phyloP scores from a whole-genome alignment of 2,329 filamentous ascomycete species.

The Lithohypha guttulata region DNA sequence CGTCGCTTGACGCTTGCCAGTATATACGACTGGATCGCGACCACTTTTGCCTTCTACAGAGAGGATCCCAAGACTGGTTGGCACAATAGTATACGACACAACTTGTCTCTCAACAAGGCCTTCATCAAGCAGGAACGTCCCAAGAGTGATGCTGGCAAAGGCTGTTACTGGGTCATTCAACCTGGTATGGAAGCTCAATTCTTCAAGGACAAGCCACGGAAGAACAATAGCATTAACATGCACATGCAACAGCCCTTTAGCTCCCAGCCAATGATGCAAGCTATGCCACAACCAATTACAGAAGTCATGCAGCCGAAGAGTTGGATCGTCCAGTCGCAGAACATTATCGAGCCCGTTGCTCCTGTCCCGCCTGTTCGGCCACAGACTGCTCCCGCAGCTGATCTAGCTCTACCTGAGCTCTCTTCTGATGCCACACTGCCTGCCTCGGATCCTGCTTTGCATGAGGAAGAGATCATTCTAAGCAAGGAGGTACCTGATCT shows the following conservation, averaged over 20 bases:
- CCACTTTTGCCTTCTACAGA: conserved; percentile 81
- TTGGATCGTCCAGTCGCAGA: conserved; percentile 26
- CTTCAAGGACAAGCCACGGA: conserved; percentile 64
- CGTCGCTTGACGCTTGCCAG: conserved; percentile 80
- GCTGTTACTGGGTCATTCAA: conserved; percentile 93
- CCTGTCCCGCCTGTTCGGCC: conserved; percentile 18
- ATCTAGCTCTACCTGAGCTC: conserved; percentile 37
- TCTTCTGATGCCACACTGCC: conserved; percentile 72
- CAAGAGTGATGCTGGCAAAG: conserved; percentile 95
- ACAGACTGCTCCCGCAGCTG: conserved; percentile 16
- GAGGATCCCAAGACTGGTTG: conserved; percentile 65
- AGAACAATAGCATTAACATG: conserved; percentile 29
- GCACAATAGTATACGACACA: conserved; percentile 99
- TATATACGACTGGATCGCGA: conserved; percentile 99
- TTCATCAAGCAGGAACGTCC: conserved; percentile 92
- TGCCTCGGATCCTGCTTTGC: conserved; percentile 53
- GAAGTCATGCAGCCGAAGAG: conserved; percentile 16
- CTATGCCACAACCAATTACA: conserved; percentile 17
- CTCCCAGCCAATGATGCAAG: conserved; percentile 15
- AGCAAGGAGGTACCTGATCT: conserved; percentile 31
- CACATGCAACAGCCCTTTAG: conserved; percentile 29
- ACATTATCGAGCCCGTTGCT: conserved; percentile 25
- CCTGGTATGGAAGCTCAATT: conserved; percentile 83
- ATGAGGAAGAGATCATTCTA: conserved; percentile 38
- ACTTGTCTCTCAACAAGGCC: conserved; percentile 90